Conservation (phyloP, 352 stramenopile genomes). For the Salisapilia sapeloensis region DNA sequence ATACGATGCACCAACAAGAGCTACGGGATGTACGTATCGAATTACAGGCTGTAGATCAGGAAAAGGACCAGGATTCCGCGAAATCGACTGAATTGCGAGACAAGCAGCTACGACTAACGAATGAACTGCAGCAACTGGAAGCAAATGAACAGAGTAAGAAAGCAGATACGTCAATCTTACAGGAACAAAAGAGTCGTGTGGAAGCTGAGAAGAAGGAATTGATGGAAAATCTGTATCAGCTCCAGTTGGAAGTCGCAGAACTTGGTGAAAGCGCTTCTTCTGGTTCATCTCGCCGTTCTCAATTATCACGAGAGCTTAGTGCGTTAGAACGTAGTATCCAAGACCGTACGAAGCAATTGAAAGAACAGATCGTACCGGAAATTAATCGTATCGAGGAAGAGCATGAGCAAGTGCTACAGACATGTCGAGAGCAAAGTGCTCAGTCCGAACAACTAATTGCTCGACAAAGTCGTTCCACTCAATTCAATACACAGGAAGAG, state of each 20-base stretch:
- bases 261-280: conserved; percentile 35
- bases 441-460: conserved; percentile 86
- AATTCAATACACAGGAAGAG: conserved; percentile 89
- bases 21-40: conserved; percentile 39
- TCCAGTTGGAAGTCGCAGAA: conserved; percentile 70
- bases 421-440: conserved; percentile 31
- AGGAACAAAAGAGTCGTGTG: conserved; percentile 23
- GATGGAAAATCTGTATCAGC: conserved; percentile 55
- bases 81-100: conserved; percentile 46
- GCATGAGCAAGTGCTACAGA: conserved; percentile 77
- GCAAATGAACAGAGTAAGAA: conserved; percentile 17
- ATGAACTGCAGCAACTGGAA: conserved; percentile 34
- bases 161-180: conserved; percentile 28
- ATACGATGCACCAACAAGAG: conserved; percentile 90
- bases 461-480: conserved; percentile 90
- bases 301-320: conserved; percentile 27
- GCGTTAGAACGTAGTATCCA: conserved; percentile 37
- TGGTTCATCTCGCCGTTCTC: conserved; percentile 23
- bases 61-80: conserved; percentile 28
- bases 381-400: conserved; percentile 22
- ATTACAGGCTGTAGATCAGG: conserved; percentile 53
- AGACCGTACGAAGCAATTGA: conserved; percentile 24
- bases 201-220: conserved; percentile 65
- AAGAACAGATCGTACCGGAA: conserved; percentile 28
- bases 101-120: conserved; percentile 31